A percentile compares a stretch with the other conserved stretches of the same genome.
phyloP scores from a whole-genome alignment of 2,329 filamentous ascomycete species.

The Fusarium tjaetaba region DNA sequence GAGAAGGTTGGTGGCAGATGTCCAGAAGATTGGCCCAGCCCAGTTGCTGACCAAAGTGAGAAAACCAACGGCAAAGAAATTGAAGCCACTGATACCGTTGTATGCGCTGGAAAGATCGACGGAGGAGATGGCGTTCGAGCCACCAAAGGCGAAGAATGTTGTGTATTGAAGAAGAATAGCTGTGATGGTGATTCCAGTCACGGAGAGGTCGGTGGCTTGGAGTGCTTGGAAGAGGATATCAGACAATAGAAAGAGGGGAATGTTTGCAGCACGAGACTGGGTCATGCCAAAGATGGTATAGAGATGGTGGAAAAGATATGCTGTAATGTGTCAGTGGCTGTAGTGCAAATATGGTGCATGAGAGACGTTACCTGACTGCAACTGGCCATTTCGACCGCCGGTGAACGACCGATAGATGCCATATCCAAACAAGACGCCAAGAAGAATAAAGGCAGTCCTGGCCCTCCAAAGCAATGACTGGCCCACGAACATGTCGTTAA shows the following conservation, averaged over 20 bases:
- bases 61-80: constrained; percentile 79
- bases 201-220: constrained; percentile 57
- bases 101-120: constrained; percentile 95
- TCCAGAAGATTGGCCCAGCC: constrained; percentile 91
- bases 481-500: constrained; percentile 55
- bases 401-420: constrained; percentile 53
- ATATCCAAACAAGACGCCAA: constrained; percentile 52
- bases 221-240: constrained; percentile 66
- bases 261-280: constrained; percentile 85
- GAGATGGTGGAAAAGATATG: constrained; percentile 71
- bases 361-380: constrained; percentile 44
- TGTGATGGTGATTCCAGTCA: constrained; percentile 72
- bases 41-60: constrained; percentile 92
- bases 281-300: constrained; percentile 84
- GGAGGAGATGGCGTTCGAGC: constrained; percentile 94
- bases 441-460: constrained; percentile 60
- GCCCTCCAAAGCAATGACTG: constrained; percentile 60
- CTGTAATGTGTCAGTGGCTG: constrained; percentile 35
- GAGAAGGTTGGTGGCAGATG: constrained; percentile 70
- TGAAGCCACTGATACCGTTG: constrained; percentile 88
- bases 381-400: constrained; percentile 38
- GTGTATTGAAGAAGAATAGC: constrained; percentile 81
- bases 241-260: constrained; percentile 85
- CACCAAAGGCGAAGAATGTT: constrained; percentile 90
- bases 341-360: not conserved